Conservation (phyloP, 805 yeast genomes). For the Saccharomycopsis fibuligera region DNA sequence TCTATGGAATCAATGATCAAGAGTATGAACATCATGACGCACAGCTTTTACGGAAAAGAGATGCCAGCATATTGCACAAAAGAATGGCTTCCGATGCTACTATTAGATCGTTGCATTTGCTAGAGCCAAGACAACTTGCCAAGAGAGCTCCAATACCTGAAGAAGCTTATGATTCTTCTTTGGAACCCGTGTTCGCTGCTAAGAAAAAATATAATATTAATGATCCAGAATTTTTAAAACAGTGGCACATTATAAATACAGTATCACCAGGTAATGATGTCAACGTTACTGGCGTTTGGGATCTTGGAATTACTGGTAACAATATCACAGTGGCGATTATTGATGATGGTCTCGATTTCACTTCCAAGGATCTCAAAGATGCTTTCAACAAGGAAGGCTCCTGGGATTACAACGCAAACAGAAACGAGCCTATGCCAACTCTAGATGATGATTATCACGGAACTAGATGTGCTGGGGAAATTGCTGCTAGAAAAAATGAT, state of each 20-base stretch:
- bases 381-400: constrained; percentile 77
- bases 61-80: constrained; percentile 14
- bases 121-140: constrained; percentile 46
- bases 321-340: constrained; percentile 83
- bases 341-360: constrained; percentile 91
- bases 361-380: constrained; percentile 61
- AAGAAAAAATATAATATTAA: constrained; percentile 50
- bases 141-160: constrained; percentile 54
- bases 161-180: constrained; percentile 33
- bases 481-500: constrained; percentile 79
- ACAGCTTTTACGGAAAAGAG: constrained; percentile 10
- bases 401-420: constrained; percentile 85
- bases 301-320: constrained; percentile 68
- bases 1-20: constrained; percentile 15
- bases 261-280: constrained; percentile 74
- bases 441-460: constrained; percentile 87
- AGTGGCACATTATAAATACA: constrained; percentile 90
- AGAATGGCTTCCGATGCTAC: constrained; percentile 24
- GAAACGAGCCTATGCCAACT: constrained; percentile 70
- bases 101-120: constrained; percentile 44
- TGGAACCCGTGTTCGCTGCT: constrained; percentile 40
- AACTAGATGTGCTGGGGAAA: constrained; percentile 96
- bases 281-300: constrained; percentile 84
- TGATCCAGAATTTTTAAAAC: constrained; percentile 79
- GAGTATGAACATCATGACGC: constrained; percentile 20